These are phyloP conservation scores for Tulasnella sp. DNA, from an alignment of 768 basidiomycete genomes.

Conservation along the genomic window DNA sequence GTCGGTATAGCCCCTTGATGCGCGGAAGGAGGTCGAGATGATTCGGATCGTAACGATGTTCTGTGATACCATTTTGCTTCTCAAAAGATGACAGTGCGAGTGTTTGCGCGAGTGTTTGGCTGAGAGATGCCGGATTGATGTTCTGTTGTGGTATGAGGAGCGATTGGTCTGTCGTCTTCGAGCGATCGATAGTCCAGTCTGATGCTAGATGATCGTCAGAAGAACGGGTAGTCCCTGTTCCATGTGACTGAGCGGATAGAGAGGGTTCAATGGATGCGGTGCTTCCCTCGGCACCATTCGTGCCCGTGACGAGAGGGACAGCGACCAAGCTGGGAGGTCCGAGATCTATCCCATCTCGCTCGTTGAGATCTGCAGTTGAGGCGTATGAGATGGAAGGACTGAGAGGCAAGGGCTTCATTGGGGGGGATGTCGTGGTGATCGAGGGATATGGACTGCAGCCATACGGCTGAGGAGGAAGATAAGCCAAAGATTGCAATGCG, in stretches of 20 bases:
- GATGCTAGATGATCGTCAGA: too few species aligned
- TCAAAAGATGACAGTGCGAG: background rate
- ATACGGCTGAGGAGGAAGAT: background rate
- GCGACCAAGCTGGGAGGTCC: background rate
- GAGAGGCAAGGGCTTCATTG: background rate
- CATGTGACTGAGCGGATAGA: too few species aligned
- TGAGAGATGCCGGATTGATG: background rate
- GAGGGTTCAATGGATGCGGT: background rate
- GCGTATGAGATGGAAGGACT: background rate
- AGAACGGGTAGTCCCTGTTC: too few species aligned
- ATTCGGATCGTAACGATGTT: background rate
- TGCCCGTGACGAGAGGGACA: background rate
- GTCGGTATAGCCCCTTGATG: conserved; percentile 39
- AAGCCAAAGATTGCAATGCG: background rate
- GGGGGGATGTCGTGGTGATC: background rate
- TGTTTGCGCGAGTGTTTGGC: background rate
- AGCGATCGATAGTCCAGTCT: too few species aligned
- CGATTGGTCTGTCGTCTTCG: too few species aligned
- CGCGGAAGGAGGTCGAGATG: conserved; percentile 6
- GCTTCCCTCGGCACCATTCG: background rate
- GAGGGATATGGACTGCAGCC: background rate
- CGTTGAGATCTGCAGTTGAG: background rate
- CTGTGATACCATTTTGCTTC: background rate
- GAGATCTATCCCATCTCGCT: background rate
- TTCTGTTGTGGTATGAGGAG: too few species aligned